Base-by-base conservation (phyloP, 352 stramenopile genomes). In the Thraustochytrium striatum region DNA sequence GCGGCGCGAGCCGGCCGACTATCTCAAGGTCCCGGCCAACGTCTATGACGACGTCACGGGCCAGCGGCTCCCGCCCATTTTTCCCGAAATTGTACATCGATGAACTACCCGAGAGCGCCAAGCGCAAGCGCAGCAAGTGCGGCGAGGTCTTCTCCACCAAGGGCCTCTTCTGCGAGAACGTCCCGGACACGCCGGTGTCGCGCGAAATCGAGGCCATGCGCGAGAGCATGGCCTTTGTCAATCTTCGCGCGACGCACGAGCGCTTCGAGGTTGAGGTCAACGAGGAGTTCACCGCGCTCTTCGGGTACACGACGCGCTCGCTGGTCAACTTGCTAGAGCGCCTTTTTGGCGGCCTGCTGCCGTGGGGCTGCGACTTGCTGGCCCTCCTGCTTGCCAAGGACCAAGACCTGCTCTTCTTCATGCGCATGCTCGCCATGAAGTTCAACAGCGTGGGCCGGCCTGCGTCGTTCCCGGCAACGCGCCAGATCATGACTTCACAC, bases 261-360 rank as follows among this genome's bases (percentile, higher is more conserved):
- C 65, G 52, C 43, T 75, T 75, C 50, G 65, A 75, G 25, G 65
- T 75, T n/a, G 65, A 75, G 65, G 65, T 75, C 9, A 80, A 80
- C 70, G 59, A 80, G 19, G 44, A 81, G 33, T 80, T 80, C 28
- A 32, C 43, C 53, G 55, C 55, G 19, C 59, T 80, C 36, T 80
- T 80, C 57, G 70, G 70, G 7, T 73, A 80, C 47, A 78, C 70
- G n/a, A 75, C 55, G 21, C 38, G 59, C 19, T 39, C 28, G 11
- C 57, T 80, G 28, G 52, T 75, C 28, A 25, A 62, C 44, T 28
- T 80, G 25, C 33, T 80, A 13, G 59, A 78, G 70, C 41, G 70
- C 19, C 55, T 70, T 25, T 70, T 70, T 57, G 70, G 70, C 28
- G 70, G 70, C 21, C 32, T 80, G 2, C 28, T 80, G 7, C 70